These are phyloP conservation scores for Ochetophila trinervis DNA, from an alignment of 306 rosid genomes.

Conservation along the genomic window DNA sequence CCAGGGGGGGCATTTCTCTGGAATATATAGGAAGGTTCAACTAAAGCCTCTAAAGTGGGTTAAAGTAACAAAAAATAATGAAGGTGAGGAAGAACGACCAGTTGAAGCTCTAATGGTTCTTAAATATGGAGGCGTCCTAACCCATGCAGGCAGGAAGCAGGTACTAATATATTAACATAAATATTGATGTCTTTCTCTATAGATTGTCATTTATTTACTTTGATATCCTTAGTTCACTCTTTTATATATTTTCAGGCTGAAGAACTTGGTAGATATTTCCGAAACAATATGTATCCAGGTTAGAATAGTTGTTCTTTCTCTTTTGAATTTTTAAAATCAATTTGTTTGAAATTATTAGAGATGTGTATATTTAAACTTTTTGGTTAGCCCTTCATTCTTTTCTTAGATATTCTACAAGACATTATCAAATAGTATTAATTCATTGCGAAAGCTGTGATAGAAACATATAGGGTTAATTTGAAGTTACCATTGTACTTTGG, in stretches of 20 bases:
- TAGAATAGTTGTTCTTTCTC: slow-evolving; percentile 19
- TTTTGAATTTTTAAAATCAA: slow-evolving; percentile 3
- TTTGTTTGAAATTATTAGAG: slow-evolving; percentile 4
- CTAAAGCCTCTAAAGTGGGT: slow-evolving; percentile 92
- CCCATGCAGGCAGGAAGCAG: slow-evolving; percentile 99
- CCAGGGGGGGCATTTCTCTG: slow-evolving; percentile 98
- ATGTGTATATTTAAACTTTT: background rate
- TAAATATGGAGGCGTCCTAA: slow-evolving; percentile 97
- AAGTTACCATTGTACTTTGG: too few species aligned
- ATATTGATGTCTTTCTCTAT: background rate
- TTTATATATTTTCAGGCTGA: slow-evolving; percentile 67
- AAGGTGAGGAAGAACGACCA: slow-evolving; percentile 94
- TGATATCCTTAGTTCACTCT: slow-evolving; percentile 9
- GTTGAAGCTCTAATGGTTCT: slow-evolving; percentile 96
- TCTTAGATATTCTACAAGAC: background rate
- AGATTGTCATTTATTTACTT: slow-evolving; percentile 16
- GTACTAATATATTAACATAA: slow-evolving; percentile 30
- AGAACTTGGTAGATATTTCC: slow-evolving; percentile 96
- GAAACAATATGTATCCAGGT: slow-evolving; percentile 98
- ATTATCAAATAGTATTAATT: too few species aligned
- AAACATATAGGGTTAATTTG: too few species aligned
- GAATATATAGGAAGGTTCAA: slow-evolving; percentile 96
- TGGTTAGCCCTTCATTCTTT: background rate
- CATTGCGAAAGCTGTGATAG: too few species aligned
- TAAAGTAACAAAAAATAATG: slow-evolving; percentile 68